Percentiles rank a stretch among this genome's conserved stretches.
Evolutionary conservation across 805 yeast genomes (phyloP).

Genomic region (Metschnikowia shivogae): DNA sequence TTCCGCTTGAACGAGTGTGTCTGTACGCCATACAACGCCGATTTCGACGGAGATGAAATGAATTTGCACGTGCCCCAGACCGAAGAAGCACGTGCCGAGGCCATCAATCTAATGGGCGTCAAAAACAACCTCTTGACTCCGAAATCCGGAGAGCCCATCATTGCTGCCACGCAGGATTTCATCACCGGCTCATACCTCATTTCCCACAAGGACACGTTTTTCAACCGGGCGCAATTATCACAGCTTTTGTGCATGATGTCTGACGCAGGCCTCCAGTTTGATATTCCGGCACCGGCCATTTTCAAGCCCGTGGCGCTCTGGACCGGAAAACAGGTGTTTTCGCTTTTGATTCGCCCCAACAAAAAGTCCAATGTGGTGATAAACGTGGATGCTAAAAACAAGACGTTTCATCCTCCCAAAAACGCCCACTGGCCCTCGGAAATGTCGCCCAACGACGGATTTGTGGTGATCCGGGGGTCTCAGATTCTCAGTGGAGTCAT

Average conservation of each 20-base stretch:
- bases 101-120: constrained; percentile 97
- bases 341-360: constrained; percentile 83
- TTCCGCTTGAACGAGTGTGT: constrained; percentile 97
- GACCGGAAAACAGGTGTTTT: constrained; percentile 97
- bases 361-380: constrained; percentile 70
- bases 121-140: constrained; percentile 93
- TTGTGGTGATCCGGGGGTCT: constrained; percentile 84
- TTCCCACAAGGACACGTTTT: constrained; percentile 90
- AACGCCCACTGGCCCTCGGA: constrained; percentile 66
- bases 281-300: constrained; percentile 92
- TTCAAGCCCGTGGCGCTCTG: constrained; percentile 84
- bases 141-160: constrained; percentile 96
- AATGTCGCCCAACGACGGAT: constrained; percentile 98
- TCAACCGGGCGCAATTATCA: constrained; percentile 77
- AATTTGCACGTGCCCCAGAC: constrained; percentile 98
- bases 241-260: constrained; percentile 93
- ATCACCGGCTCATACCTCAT: constrained; percentile 93
- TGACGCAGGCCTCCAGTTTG: constrained; percentile 83
- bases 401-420: constrained; percentile 78
- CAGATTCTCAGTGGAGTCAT: constrained; percentile 86
- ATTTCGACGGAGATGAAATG: constrained; percentile 99
- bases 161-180: constrained; percentile 99
- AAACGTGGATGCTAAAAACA: constrained; percentile 91
- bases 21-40: constrained; percentile 98
- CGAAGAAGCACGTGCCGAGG: constrained; percentile 98